A percentile compares a stretch with the other conserved stretches of the same genome.
Evolutionary conservation across 2,329 filamentous ascomycete species (phyloP).

Genomic region (Arthroderma sp.): DNA sequence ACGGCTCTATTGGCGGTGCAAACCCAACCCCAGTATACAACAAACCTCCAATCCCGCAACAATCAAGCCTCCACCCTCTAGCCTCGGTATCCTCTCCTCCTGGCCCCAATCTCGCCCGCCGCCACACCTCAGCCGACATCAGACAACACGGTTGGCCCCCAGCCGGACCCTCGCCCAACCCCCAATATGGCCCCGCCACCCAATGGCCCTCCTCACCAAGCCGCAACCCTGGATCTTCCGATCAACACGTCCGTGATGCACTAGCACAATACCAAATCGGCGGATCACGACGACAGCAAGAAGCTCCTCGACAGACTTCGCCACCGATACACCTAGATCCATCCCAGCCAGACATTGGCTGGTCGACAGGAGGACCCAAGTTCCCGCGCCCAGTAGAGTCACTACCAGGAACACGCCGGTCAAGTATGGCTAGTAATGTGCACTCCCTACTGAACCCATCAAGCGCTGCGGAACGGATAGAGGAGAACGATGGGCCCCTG

Average conservation of each 20-base stretch:
- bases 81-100: constrained; percentile 46
- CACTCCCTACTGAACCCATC: constrained; percentile 57
- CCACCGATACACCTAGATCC: constrained; percentile 41
- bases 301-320: constrained; percentile 41
- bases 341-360: constrained; percentile 40
- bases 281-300: constrained; percentile 38
- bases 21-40: constrained; percentile 62
- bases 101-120: constrained; percentile 58
- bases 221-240: constrained; percentile 39
- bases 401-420: constrained; percentile 51
- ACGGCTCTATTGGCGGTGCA: constrained; percentile 66
- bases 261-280: constrained; percentile 55
- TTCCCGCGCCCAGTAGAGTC: constrained; percentile 30
- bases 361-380: constrained; percentile 41
- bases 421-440: constrained; percentile 60
- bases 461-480: constrained; percentile 53
- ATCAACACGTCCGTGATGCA: constrained; percentile 52
- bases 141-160: constrained; percentile 68
- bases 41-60: constrained; percentile 51
- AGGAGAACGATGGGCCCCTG: constrained; percentile 46
- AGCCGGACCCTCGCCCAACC: constrained; percentile 36
- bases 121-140: constrained; percentile 94
- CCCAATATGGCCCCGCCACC: constrained; percentile 54
- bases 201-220: constrained; percentile 59
- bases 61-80: constrained; percentile 43